Percentiles rank a stretch among this genome's conserved stretches.
phyloP scores from a whole-genome alignment of 306 rosid species.

The Arachis hypogaea region DNA sequence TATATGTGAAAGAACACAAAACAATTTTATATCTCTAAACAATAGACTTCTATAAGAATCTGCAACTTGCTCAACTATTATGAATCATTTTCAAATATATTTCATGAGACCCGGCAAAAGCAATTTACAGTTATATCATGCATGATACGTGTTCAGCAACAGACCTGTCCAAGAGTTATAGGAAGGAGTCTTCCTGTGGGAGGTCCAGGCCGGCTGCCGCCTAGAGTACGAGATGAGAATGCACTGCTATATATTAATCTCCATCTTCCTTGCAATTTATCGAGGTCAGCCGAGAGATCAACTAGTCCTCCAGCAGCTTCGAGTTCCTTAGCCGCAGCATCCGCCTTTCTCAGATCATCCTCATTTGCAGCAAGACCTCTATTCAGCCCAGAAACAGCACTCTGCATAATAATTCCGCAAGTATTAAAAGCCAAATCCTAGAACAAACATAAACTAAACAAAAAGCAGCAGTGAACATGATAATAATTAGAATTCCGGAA shows the following conservation, averaged over 20 bases:
- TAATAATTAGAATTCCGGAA: not conserved
- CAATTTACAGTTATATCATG: not conserved
- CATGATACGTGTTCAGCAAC: slow-evolving; percentile 8
- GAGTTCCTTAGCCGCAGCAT: slow-evolving; percentile 82
- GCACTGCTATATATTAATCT: slow-evolving; percentile 90
- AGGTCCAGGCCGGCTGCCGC: slow-evolving; percentile 98
- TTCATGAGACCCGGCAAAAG: slow-evolving; percentile 12
- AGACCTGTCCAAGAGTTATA: slow-evolving; percentile 90
- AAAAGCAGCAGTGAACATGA: not conserved
- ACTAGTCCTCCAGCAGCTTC: slow-evolving; percentile 78
- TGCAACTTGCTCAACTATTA: not conserved
- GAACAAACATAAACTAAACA: not conserved
- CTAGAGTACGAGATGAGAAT: slow-evolving; percentile 83
- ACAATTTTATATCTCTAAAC: too few relatives aligned
- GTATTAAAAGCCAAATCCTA: slow-evolving; percentile 7
- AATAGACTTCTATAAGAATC: too few relatives aligned
- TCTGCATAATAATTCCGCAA: slow-evolving; percentile 52
- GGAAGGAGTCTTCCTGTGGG: slow-evolving; percentile 91
- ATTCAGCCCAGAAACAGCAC: slow-evolving; percentile 87
- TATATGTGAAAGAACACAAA: too few relatives aligned
- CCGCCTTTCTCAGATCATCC: slow-evolving; percentile 83
- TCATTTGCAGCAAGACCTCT: slow-evolving; percentile 90
- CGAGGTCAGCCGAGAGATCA: slow-evolving; percentile 68
- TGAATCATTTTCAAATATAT: slow-evolving; percentile 9
- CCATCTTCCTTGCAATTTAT: slow-evolving; percentile 94